phyloP scores from a whole-genome alignment of 768 basidiomycete species.

The Boletus bicolor region DNA sequence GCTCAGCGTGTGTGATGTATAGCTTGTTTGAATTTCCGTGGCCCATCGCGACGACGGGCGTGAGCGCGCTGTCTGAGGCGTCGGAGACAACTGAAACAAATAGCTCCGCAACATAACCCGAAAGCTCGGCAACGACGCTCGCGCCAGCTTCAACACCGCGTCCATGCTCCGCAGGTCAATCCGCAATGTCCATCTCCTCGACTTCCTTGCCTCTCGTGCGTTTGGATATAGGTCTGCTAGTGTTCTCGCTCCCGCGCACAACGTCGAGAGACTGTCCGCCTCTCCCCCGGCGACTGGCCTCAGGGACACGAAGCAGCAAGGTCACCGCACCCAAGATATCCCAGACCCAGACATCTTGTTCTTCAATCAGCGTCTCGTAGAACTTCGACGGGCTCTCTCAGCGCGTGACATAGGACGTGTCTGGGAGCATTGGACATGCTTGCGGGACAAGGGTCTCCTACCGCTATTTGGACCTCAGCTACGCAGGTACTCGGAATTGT shows the following conservation, averaged over 20 bases:
- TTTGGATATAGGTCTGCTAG: constrained; percentile 20
- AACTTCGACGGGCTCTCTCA: constrained; percentile 39
- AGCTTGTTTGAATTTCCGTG: constrained; percentile 85
- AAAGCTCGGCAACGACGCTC: neutral
- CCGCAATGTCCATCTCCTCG: constrained; percentile 31
- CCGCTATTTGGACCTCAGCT: constrained; percentile 47
- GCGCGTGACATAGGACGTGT: constrained; percentile 32
- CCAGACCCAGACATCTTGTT: constrained; percentile 32
- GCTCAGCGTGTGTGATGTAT: constrained; percentile 88
- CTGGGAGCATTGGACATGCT: constrained; percentile 38
- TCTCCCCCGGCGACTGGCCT: neutral
- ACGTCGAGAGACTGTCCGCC: neutral
- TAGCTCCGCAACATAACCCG: neutral
- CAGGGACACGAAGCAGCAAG: constrained; percentile 12
- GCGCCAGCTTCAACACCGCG: neutral
- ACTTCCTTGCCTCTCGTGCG: constrained; percentile 43
- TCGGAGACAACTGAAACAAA: constrained; percentile 6
- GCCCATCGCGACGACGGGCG: constrained; percentile 48
- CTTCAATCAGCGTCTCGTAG: constrained; percentile 36
- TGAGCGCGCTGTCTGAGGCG: neutral
- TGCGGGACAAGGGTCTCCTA: constrained; percentile 43
- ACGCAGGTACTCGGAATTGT: constrained; percentile 36
- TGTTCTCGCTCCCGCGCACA: constrained; percentile 7
- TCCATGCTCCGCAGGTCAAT: constrained; percentile 30
- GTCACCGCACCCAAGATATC: constrained; percentile 9